These are phyloP conservation scores for Penicillium sp. DNA, from an alignment of 2,329 filamentous ascomycete genomes.

Conservation along the genomic window DNA sequence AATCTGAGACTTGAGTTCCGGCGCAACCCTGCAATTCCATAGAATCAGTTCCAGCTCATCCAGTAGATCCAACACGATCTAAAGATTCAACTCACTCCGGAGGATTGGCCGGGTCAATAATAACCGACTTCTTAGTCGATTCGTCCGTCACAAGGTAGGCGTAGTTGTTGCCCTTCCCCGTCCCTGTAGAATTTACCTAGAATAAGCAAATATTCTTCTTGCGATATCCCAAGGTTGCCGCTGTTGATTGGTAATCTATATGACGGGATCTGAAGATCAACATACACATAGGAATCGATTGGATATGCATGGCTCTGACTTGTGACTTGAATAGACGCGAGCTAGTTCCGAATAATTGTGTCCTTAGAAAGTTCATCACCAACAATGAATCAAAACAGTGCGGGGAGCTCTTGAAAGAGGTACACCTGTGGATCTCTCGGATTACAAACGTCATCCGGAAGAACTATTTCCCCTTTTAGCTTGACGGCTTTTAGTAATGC, in stretches of 20 bases:
- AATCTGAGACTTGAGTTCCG: constrained; percentile 70
- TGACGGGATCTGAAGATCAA: constrained; percentile 3
- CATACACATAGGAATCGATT: constrained; percentile 56
- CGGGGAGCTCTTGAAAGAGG: constrained; percentile 14
- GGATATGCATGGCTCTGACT: constrained; percentile 50
- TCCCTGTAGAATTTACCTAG: constrained; percentile 26
- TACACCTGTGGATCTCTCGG: constrained; percentile 1
- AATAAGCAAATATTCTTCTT: constrained; percentile 3
- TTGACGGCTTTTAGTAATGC: constrained; percentile 12
- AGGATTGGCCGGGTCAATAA: constrained; percentile 54
- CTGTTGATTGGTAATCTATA: constrained; percentile 3
- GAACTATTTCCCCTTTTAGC: constrained; percentile 6
- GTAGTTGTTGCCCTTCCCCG: constrained; percentile 51
- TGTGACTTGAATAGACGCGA: constrained; percentile 11
- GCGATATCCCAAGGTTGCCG: not conserved
- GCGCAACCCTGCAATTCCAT: constrained; percentile 53
- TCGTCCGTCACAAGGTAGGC: constrained; percentile 54
- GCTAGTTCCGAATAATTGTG: constrained; percentile 18
- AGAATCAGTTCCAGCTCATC: not conserved
- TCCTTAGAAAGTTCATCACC: constrained; percentile 35
- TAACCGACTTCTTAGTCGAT: constrained; percentile 50
- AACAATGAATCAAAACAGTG: constrained; percentile 10
- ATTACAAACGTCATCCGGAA: constrained; percentile 24
- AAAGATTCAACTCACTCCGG: constrained; percentile 44
- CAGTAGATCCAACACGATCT: not conserved